These are phyloP conservation scores for Venturia asperata DNA, from an alignment of 2,329 filamentous ascomycete species.

Conservation along the genomic window DNA sequence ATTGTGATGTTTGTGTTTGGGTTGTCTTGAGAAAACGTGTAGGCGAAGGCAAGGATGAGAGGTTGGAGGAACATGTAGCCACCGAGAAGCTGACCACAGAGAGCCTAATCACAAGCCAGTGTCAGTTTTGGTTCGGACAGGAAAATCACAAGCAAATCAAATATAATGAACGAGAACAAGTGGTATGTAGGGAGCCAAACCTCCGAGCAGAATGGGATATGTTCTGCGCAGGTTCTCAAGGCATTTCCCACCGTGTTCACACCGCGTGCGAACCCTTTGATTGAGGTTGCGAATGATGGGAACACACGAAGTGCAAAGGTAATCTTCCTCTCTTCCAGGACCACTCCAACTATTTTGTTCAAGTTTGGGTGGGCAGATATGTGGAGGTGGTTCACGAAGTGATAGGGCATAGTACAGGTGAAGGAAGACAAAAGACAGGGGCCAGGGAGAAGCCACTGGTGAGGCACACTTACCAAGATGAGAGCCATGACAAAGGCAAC, in stretches of 20 bases:
- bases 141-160: conserved; percentile 21
- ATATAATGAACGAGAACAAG: conserved; percentile 1
- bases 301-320: conserved; percentile 43
- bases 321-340: conserved; percentile 50
- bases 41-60: conserved; percentile 71
- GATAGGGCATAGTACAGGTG: conserved; percentile 24
- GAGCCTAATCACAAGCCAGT: conserved; percentile 33
- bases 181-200: conserved; percentile 56
- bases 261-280: conserved; percentile 33
- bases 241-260: conserved; percentile 46
- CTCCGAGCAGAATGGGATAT: conserved; percentile 44
- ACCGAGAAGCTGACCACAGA: conserved; percentile 48
- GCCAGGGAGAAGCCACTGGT: conserved; percentile 22
- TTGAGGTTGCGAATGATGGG: conserved; percentile 44
- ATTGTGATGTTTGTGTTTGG: conserved; percentile 68
- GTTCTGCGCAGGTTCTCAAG: conserved; percentile 45
- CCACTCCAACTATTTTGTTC: conserved; percentile 44
- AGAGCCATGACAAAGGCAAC: conserved; percentile 62
- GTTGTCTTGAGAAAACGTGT: conserved; percentile 82
- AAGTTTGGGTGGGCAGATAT: conserved; percentile 48
- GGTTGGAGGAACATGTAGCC: conserved; percentile 50
- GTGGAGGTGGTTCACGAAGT: conserved; percentile 28
- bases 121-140: conserved; percentile 5
- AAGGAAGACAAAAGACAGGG: conserved; percentile 24
- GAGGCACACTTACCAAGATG: conserved; percentile 66